phyloP scores from a whole-genome alignment of 75 land plant genomes.

The Selaginella tamariscina region DNA sequence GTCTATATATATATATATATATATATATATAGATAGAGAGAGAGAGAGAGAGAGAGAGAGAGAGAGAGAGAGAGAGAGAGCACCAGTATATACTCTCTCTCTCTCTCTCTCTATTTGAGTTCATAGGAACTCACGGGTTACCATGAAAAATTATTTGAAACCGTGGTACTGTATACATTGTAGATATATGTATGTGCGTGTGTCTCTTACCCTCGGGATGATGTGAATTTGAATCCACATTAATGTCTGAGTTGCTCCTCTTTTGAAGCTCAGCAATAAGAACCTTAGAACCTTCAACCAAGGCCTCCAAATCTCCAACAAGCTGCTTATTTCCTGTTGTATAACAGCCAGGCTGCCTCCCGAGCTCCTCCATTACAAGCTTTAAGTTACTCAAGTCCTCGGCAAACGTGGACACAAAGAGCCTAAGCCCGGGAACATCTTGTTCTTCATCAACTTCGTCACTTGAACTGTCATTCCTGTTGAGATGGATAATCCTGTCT shows the following conservation, averaged over 20 bases:
- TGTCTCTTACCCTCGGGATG: no score
- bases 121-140: neutral
- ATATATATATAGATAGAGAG: no score
- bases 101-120: neutral
- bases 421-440: neutral
- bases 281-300: neutral
- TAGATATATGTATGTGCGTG: no score
- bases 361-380: neutral
- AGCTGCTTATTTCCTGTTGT: neutral
- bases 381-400: neutral
- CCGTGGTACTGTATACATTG: no score
- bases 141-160: no score
- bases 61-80: no score
- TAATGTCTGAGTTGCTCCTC: neutral
- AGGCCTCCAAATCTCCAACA: neutral
- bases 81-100: no score
- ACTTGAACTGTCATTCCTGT: neutral
- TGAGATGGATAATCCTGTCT: neutral
- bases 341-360: neutral
- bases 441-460: neutral
- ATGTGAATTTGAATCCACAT: no score
- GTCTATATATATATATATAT: no score
- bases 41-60: no score
- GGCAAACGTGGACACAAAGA: neutral
- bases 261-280: neutral